Evolutionary conservation across 768 basidiomycete genomes (phyloP).

Genomic region (Trametes elegans): DNA sequence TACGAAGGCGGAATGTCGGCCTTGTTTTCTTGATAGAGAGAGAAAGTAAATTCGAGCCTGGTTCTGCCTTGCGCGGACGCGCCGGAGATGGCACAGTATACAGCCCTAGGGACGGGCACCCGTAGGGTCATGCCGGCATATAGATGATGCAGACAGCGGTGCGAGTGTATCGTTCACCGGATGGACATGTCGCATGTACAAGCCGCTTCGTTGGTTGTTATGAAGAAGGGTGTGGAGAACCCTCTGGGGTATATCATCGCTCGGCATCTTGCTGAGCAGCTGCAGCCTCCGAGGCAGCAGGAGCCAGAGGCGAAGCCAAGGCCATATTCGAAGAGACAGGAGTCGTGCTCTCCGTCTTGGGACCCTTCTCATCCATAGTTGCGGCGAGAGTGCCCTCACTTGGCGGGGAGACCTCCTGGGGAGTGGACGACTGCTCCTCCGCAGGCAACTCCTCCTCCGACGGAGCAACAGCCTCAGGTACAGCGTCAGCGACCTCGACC

Average conservation of each 20-base stretch:
- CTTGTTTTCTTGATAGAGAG: constrained; percentile 17
- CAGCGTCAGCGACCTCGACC: no score
- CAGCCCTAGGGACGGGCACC: no score
- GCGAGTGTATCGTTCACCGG: no score
- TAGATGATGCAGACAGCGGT: no score
- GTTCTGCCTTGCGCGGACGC: no score
- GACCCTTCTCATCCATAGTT: not conserved
- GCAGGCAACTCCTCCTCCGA: no score
- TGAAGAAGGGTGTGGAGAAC: not conserved
- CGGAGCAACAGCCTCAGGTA: not conserved
- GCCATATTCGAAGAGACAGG: not conserved
- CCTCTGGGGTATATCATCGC: constrained; percentile 1
- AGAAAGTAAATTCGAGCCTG: not conserved
- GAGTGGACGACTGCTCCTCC: not conserved
- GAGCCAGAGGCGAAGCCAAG: not conserved
- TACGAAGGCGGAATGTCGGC: constrained; percentile 21
- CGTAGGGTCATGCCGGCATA: no score
- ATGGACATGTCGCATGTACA: no score
- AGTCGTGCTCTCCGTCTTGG: not conserved
- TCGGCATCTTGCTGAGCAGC: not conserved
- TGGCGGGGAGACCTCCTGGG: not conserved
- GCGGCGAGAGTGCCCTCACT: not conserved
- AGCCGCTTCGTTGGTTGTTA: no score
- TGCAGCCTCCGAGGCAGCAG: not conserved
- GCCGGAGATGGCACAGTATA: no score